Conservation (phyloP, 768 basidiomycete genomes). For the Macrolepiota fuliginosa region DNA sequence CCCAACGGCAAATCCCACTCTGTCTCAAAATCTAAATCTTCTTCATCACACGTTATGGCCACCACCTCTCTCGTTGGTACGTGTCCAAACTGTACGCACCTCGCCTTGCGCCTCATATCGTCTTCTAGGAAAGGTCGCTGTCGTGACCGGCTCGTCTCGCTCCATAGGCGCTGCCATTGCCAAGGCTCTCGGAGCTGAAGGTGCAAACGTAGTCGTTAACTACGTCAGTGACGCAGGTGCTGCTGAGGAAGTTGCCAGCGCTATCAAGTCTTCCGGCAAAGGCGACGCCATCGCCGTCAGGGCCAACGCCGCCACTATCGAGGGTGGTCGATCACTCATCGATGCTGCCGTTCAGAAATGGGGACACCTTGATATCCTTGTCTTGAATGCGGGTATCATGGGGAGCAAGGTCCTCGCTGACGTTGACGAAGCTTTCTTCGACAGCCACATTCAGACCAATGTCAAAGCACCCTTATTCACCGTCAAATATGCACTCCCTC, state of each 20-base stretch:
- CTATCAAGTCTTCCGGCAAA: slow-evolving; percentile 41
- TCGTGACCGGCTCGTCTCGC: slow-evolving; percentile 61
- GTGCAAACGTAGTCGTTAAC: slow-evolving; percentile 59
- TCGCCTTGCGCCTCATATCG: not conserved
- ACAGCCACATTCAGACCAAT: slow-evolving; percentile 50
- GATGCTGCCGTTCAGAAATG: slow-evolving; percentile 46
- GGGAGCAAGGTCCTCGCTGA: slow-evolving; percentile 46
- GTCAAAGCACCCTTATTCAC: slow-evolving; percentile 61
- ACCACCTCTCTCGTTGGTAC: slow-evolving; percentile 11
- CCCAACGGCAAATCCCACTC: slow-evolving; percentile 3
- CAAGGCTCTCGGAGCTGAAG: slow-evolving; percentile 48
- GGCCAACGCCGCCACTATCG: slow-evolving; percentile 48
- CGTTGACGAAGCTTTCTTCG: slow-evolving; percentile 50
- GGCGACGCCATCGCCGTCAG: slow-evolving; percentile 48
- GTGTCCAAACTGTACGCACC: not conserved
- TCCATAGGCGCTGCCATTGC: slow-evolving; percentile 59
- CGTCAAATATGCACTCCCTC: slow-evolving; percentile 41
- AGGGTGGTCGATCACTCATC: slow-evolving; percentile 46
- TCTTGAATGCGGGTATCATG: slow-evolving; percentile 60
- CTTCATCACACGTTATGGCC: slow-evolving; percentile 5
- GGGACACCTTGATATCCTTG: slow-evolving; percentile 55
- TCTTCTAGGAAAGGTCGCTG: slow-evolving; percentile 44
- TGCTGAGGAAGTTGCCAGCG: slow-evolving; percentile 45
- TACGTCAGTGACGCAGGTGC: slow-evolving; percentile 39
- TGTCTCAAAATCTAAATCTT: slow-evolving; percentile 4